Conservation (phyloP, 2,329 filamentous ascomycete genomes). For the Trichoderma sp. region DNA sequence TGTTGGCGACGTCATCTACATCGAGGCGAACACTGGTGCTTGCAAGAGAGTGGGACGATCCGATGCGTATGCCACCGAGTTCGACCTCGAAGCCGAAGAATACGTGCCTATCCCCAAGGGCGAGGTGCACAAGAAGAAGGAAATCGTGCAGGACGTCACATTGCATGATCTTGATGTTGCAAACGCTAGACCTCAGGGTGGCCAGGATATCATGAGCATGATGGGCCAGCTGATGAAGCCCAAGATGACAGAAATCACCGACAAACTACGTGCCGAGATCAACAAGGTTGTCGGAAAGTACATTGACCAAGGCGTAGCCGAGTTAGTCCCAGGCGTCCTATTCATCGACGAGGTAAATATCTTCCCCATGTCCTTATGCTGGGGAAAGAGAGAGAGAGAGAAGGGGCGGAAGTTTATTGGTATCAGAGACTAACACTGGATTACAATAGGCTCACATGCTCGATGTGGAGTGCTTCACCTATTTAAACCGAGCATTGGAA, state of each 20-base stretch:
- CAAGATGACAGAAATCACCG: conserved; percentile 98
- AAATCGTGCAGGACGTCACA: conserved; percentile 98
- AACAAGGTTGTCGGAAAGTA: conserved; percentile 99
- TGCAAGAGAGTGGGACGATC: conserved; percentile 96
- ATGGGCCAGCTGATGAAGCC: conserved; percentile 99
- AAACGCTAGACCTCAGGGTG: conserved; percentile 91
- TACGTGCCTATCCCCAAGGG: conserved; percentile 99
- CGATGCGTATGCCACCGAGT: conserved; percentile 96
- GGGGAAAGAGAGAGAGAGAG: background rate
- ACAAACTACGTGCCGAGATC: conserved; percentile 92
- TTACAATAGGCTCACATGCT: conserved; percentile 90
- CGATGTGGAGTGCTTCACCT: conserved; percentile 98
- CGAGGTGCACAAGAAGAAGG: conserved; percentile 99
- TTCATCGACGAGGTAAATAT: conserved; percentile 90
- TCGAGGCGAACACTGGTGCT: conserved; percentile 96
- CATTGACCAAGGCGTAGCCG: conserved; percentile 96
- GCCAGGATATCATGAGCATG: conserved; percentile 99
- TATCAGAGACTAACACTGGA: conserved; percentile 19
- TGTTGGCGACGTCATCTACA: conserved; percentile 97
- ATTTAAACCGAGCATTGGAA: conserved; percentile 97
- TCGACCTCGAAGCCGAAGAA: conserved; percentile 97
- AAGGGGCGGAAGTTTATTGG: conserved; percentile 9
- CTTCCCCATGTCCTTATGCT: background rate
- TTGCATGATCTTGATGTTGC: conserved; percentile 95
- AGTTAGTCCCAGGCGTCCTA: conserved; percentile 94